Conservation (phyloP, 495 filamentous ascomycete species). For the Gamarada debralockiae region DNA sequence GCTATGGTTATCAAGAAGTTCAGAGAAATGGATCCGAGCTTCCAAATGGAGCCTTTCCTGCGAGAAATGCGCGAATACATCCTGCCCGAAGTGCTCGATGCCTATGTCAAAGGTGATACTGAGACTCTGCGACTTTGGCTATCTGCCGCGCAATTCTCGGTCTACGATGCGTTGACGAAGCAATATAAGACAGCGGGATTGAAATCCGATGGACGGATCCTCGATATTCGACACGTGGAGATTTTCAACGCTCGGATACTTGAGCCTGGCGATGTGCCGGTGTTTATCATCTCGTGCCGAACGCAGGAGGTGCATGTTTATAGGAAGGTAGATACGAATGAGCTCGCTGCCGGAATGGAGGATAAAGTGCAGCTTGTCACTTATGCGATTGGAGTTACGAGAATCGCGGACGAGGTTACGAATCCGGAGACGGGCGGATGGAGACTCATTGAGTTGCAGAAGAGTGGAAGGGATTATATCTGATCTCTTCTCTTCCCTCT, state of each 20-base stretch:
- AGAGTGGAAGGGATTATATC: conserved; percentile 94
- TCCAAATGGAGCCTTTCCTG: conserved; percentile 91
- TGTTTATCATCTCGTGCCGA: conserved; percentile 92
- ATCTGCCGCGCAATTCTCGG: conserved; percentile 87
- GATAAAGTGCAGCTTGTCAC: conserved; percentile 97
- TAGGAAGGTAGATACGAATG: conserved; percentile 78
- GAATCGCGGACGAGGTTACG: conserved; percentile 89
- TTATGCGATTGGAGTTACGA: conserved; percentile 93
- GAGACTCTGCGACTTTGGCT: conserved; percentile 93
- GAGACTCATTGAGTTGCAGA: conserved; percentile 97
- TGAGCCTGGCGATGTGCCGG: conserved; percentile 94
- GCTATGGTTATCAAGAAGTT: conserved; percentile 96
- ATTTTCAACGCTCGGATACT: conserved; percentile 84
- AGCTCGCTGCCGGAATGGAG: conserved; percentile 97
- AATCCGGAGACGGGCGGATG: conserved; percentile 96
- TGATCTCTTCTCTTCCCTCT: conserved; percentile 36
- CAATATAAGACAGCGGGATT: conserved; percentile 92
- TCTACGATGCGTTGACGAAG: conserved; percentile 89
- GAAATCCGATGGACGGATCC: conserved; percentile 88
- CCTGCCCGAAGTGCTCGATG: conserved; percentile 92
- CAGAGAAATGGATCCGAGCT: conserved; percentile 91
- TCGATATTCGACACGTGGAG: conserved; percentile 93
- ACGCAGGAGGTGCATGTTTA: conserved; percentile 99
- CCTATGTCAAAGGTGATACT: conserved; percentile 93
- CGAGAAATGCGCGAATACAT: conserved; percentile 97